Conservation (phyloP, 2,329 filamentous ascomycete species). For the Arthrobotrys pseudoclavata region DNA sequence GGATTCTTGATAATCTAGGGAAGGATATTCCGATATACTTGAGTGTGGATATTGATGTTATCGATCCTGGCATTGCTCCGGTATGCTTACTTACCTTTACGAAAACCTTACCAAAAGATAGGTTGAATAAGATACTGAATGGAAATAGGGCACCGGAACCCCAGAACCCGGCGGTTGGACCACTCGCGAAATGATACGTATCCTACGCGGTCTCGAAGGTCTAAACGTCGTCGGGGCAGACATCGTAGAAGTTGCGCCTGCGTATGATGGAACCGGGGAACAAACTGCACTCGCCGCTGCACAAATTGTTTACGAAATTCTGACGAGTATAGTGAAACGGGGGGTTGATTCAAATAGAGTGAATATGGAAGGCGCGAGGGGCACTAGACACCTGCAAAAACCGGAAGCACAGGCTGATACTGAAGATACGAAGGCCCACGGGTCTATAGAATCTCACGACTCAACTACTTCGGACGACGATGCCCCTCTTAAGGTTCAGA, state of each 20-base stretch:
- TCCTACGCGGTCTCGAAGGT: slow-evolving; percentile 83
- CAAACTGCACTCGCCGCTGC: slow-evolving; percentile 85
- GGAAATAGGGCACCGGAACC: slow-evolving; percentile 82
- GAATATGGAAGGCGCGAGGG: slow-evolving; percentile 52
- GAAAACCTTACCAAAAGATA: neutral
- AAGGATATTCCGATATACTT: slow-evolving; percentile 83
- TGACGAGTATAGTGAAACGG: slow-evolving; percentile 80
- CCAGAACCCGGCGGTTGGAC: slow-evolving; percentile 94
- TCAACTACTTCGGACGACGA: neutral
- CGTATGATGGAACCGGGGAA: slow-evolving; percentile 84
- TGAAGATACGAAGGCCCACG: neutral
- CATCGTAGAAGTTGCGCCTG: slow-evolving; percentile 88
- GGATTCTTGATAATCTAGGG: slow-evolving; percentile 80
- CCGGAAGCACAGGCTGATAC: neutral
- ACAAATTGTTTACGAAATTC: slow-evolving; percentile 86
- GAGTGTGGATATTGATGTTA: slow-evolving; percentile 83
- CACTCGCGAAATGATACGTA: slow-evolving; percentile 85
- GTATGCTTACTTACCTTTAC: slow-evolving; percentile 68
- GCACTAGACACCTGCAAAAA: slow-evolving; percentile 56
- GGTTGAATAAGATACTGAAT: neutral
- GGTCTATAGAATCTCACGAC: no score
- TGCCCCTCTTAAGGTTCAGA: neutral
- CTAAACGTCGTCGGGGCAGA: slow-evolving; percentile 90
- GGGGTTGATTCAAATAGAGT: slow-evolving; percentile 67
- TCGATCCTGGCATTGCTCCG: slow-evolving; percentile 72